Evolutionary conservation across 345 rosid genomes (phyloP), one percentile per base, ranked within the genome.

Genomic region (Murraya koenigii): DNA sequence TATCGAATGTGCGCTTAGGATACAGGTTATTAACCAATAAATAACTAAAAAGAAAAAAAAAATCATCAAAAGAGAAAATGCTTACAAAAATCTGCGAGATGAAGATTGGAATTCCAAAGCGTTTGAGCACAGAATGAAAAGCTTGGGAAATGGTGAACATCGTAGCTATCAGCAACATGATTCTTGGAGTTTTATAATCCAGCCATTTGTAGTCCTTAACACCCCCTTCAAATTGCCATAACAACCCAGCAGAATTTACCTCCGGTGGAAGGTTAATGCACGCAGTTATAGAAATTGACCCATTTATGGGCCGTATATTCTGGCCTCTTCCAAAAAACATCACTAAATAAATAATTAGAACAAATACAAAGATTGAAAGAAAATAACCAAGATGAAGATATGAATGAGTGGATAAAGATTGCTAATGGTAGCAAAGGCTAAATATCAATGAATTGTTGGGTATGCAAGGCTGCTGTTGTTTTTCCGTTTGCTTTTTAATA

Each of bases 71-170:
- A 8, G 2, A 25, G 52, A 35, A 38, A 41, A 26, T 33, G 73
- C 76, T 5, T 70, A 84, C 85, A 30, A 81, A 47, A 15, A 81
- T 15, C 26, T 84, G 80, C 39, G 87, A 77, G 49, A 79, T 39
- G 36, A 84, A 28, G 3, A 33, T 4, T 41, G 87, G 84, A 8
- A 81, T 3, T 5, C 81, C 79, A 0, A 79, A 4, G 36, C 55
- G 55, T 71, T 72, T 81, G 32, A 84, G 79, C 6, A 61, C 33
- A 4, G 73, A 75, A 69, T 75, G 60, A 63, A 55, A 36, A 8
- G 30, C n/a, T 32, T 79, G 84, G 8, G 87, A 69, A 49, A 73
- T 19, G 14, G 11, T 17, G 33, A 81, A 69, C 20, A 73, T 71
- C 6, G 77, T 9, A 10, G 49, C 15, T 41, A 79, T 64, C 25